Evolutionary conservation across 257 asterid genomes (phyloP).

Genomic region (Euphrasia confusa): DNA sequence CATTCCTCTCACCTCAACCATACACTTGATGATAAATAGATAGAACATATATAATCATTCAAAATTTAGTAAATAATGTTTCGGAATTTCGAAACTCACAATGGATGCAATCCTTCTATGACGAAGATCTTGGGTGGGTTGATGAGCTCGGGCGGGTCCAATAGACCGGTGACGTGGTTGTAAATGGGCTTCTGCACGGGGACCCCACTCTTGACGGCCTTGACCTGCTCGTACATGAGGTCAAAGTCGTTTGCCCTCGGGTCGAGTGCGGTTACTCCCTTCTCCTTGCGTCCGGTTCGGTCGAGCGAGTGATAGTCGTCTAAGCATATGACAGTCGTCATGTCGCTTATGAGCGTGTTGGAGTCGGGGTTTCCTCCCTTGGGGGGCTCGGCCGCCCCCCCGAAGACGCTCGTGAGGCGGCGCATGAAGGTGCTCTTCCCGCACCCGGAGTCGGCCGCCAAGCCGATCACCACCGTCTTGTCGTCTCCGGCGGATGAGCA

Average conservation of each 20-base stretch:
- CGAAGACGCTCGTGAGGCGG: constrained; percentile 89
- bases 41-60: background rate
- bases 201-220: constrained; percentile 65
- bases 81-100: constrained; percentile 43
- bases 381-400: constrained; percentile 98
- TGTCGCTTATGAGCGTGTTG: constrained; percentile 83
- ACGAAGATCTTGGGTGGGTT: constrained; percentile 95
- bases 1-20: constrained; percentile 35
- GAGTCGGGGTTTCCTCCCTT: constrained; percentile 95
- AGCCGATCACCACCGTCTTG: constrained; percentile 71
- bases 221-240: constrained; percentile 89
- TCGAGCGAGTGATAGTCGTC: constrained; percentile 97
- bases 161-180: constrained; percentile 78
- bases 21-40: constrained; percentile 22
- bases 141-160: constrained; percentile 86
- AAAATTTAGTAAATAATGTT: background rate
- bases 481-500: constrained; percentile 44
- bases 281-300: constrained; percentile 79
- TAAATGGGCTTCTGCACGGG: constrained; percentile 82
- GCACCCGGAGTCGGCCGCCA: constrained; percentile 95
- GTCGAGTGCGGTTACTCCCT: constrained; percentile 93
- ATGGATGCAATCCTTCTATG: constrained; percentile 95
- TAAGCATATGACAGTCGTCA: constrained; percentile 81
- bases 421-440: constrained; percentile 98
- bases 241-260: constrained; percentile 87